Percentiles rank a stretch among this genome's conserved stretches.
phyloP scores from a whole-genome alignment of 1,139 yeast genomes.

The Blastobotrys illinoisensis region DNA sequence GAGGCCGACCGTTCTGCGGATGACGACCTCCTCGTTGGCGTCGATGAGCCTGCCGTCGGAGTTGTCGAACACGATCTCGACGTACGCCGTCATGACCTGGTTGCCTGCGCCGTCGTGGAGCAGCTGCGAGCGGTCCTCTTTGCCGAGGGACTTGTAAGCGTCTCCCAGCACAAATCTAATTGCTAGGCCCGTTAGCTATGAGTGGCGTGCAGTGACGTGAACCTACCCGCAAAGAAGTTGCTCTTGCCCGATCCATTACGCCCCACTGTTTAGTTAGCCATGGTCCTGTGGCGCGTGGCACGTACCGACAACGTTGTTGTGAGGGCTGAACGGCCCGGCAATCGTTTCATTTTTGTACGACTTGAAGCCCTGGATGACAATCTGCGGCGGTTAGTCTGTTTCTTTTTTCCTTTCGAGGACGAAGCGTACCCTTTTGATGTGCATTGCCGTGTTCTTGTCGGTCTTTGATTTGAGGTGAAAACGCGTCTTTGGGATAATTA shows the following conservation, averaged over 20 bases:
- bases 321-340: slow-evolving; percentile 71
- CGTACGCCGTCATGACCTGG: slow-evolving; percentile 88
- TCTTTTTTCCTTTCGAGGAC: not conserved
- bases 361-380: slow-evolving; percentile 87
- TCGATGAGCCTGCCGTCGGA: slow-evolving; percentile 70
- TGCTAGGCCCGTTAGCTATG: slow-evolving; percentile 38
- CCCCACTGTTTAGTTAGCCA: slow-evolving; percentile 45
- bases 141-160: slow-evolving; percentile 79
- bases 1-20: slow-evolving; percentile 85
- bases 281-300: not conserved
- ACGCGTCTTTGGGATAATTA: slow-evolving; percentile 1
- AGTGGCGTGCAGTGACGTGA: too few relatives aligned
- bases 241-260: slow-evolving; percentile 96
- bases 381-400: slow-evolving; percentile 32
- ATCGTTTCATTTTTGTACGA: slow-evolving; percentile 84
- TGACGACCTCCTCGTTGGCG: slow-evolving; percentile 57
- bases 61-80: slow-evolving; percentile 83
- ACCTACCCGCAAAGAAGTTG: slow-evolving; percentile 65
- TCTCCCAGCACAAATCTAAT: slow-evolving; percentile 88
- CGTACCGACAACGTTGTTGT: slow-evolving; percentile 70
- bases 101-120: slow-evolving; percentile 76
- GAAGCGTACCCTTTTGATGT: slow-evolving; percentile 17
- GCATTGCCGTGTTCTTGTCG: slow-evolving; percentile 11
- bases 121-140: slow-evolving; percentile 83
- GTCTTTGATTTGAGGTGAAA: not conserved